These are phyloP conservation scores for Boletus semigastroideus DNA, from an alignment of 1,284 basidiomycete species.

Conservation along the genomic window DNA sequence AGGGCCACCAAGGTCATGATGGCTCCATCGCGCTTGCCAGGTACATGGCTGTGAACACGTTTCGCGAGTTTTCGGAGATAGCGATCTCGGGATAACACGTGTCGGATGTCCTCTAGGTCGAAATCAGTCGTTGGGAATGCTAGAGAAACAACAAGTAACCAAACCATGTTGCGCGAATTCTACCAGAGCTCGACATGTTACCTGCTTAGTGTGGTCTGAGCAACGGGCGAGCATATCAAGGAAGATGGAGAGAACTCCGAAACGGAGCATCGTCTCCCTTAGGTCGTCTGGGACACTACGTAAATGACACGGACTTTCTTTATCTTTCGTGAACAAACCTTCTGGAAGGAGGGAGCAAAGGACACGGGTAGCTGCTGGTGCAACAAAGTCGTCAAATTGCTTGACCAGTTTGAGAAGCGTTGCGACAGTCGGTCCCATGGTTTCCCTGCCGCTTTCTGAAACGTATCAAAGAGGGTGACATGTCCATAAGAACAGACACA, in stretches of 20 bases:
- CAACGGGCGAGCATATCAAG: conserved; percentile 25
- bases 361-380: conserved; percentile 29
- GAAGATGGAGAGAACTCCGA: conserved; percentile 14
- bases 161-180: conserved; percentile 23
- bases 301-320: neutral
- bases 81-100: conserved; percentile 3
- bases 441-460: conserved; percentile 8
- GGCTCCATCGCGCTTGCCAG: conserved; percentile 19
- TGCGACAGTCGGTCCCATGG: conserved; percentile 10
- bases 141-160: neutral
- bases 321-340: conserved; percentile 11
- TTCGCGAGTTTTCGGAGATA: conserved; percentile 20
- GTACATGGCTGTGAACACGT: conserved; percentile 4
- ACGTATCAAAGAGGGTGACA: neutral
- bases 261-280: conserved; percentile 17
- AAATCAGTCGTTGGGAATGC: neutral
- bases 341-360: conserved; percentile 28
- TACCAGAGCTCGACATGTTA: conserved; percentile 13
- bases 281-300: conserved; percentile 17
- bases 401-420: conserved; percentile 23
- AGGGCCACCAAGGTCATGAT: conserved; percentile 15
- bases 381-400: conserved; percentile 29
- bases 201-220: conserved; percentile 20
- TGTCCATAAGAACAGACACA: neutral
- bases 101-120: conserved; percentile 13